phyloP scores from a whole-genome alignment of 2,329 filamentous ascomycete species.

The Epichloe gansuensis region DNA sequence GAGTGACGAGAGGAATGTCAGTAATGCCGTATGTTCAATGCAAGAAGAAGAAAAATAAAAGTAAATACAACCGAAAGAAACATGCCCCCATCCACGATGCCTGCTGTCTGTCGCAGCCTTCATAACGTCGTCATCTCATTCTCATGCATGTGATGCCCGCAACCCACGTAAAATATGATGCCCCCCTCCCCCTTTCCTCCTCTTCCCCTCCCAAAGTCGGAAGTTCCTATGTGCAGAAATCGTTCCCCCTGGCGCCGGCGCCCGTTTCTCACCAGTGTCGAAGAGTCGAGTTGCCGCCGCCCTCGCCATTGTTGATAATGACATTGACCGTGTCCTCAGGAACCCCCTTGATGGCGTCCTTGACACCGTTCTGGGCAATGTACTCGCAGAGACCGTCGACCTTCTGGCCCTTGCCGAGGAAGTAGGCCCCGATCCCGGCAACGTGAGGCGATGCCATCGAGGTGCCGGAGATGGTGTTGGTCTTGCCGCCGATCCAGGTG shows the following conservation, averaged over 20 bases:
- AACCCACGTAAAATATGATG: not conserved
- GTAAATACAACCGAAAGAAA: not conserved
- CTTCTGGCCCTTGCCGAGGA: slow-evolving; percentile 29
- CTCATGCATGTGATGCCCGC: not conserved
- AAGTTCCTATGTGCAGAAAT: not conserved
- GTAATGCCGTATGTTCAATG: not conserved
- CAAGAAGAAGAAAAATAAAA: not conserved
- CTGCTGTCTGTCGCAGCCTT: not conserved
- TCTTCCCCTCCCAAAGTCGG: too few species aligned
- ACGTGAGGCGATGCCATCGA: slow-evolving; percentile 30
- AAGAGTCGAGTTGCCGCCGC: not conserved
- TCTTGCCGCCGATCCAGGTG: slow-evolving; percentile 30
- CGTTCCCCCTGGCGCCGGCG: too few species aligned
- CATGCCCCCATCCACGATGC: not conserved
- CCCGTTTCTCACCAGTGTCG: not conserved
- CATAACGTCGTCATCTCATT: not conserved
- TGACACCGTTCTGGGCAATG: slow-evolving; percentile 30
- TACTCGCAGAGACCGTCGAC: slow-evolving; percentile 35
- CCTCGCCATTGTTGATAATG: slow-evolving; percentile 41
- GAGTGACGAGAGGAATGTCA: too few species aligned
- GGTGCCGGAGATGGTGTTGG: slow-evolving; percentile 28
- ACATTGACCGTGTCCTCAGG: slow-evolving; percentile 35
- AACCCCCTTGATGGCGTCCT: slow-evolving; percentile 27
- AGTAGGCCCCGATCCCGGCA: slow-evolving; percentile 28
- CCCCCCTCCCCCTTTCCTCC: too few species aligned